phyloP scores from a whole-genome alignment of 805 yeast species.

The Cyberlindnera mrakii region DNA sequence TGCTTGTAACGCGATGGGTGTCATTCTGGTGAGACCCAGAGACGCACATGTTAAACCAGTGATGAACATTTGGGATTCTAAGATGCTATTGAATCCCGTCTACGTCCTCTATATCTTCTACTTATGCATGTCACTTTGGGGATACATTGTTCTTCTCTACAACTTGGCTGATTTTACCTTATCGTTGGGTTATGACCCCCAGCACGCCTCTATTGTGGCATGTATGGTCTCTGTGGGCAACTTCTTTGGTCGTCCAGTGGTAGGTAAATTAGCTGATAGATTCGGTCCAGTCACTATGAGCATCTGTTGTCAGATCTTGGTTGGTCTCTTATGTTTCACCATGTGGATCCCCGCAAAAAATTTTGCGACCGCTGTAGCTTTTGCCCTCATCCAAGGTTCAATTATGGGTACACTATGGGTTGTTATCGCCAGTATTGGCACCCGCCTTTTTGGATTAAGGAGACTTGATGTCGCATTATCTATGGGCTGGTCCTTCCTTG shows the following conservation, averaged over 20 bases:
- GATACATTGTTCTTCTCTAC: constrained; percentile 55
- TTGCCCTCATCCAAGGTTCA: constrained; percentile 47
- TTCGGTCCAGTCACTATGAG: constrained; percentile 47
- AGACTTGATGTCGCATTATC: constrained; percentile 44
- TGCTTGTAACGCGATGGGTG: constrained; percentile 28
- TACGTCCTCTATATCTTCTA: constrained; percentile 36
- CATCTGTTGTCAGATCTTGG: constrained; percentile 31
- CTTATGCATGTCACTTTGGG: constrained; percentile 45
- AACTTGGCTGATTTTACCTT: constrained; percentile 54
- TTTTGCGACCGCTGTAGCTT: constrained; percentile 46
- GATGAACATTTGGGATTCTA: constrained; percentile 35
- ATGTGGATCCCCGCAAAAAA: constrained; percentile 57
- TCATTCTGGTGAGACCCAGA: constrained; percentile 33
- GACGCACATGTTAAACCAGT: constrained; percentile 29
- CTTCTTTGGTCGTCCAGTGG: constrained; percentile 47
- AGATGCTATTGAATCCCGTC: constrained; percentile 34
- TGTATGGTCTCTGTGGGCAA: constrained; percentile 59
- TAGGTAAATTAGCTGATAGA: constrained; percentile 45
- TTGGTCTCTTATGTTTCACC: constrained; percentile 36
- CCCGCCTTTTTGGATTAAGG: constrained; percentile 48
- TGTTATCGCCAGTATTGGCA: constrained; percentile 43
- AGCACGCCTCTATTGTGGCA: constrained; percentile 51
- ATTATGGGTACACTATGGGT: constrained; percentile 61
- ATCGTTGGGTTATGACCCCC: constrained; percentile 49
- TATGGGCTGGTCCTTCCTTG: constrained; percentile 48